phyloP scores from a whole-genome alignment of 306 rosid species.

The Sesbania bispinosa region DNA sequence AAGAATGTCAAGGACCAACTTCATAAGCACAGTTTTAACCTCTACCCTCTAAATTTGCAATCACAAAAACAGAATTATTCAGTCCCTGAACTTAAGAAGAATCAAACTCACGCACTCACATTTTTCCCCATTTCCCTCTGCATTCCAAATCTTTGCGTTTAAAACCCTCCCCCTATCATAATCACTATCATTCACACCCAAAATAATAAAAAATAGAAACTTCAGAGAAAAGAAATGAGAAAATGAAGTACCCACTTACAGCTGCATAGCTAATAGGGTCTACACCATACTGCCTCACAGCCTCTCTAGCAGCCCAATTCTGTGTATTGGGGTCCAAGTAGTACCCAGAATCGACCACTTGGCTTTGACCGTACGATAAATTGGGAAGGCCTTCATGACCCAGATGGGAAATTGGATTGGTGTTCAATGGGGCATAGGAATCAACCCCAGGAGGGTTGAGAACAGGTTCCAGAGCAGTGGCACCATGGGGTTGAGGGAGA shows the following conservation, averaged over 20 bases:
- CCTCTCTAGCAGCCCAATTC: constrained; percentile 34
- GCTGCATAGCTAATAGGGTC: constrained; percentile 23
- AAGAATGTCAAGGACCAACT: neutral
- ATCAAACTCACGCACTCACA: neutral
- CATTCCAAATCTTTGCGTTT: neutral
- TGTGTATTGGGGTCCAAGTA: constrained; percentile 23
- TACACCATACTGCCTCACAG: constrained; percentile 30
- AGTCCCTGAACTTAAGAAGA: neutral
- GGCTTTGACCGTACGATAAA: constrained; percentile 24
- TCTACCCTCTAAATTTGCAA: neutral
- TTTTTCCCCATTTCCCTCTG: neutral
- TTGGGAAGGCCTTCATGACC: constrained; percentile 3
- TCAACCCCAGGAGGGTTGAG: constrained; percentile 36
- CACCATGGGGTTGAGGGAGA: constrained; percentile 1
- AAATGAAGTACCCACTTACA: neutral
- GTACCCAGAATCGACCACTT: constrained; percentile 19
- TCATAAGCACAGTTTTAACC: neutral
- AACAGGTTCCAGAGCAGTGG: constrained; percentile 1
- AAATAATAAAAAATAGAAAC: neutral
- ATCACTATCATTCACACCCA: neutral
- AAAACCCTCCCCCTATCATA: neutral
- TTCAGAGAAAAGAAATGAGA: neutral
- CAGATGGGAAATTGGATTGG: neutral
- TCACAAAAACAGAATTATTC: neutral
- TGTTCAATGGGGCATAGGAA: neutral